Conservation (phyloP, 2,329 filamentous ascomycete genomes). For the Trichophyton equinum region DNA sequence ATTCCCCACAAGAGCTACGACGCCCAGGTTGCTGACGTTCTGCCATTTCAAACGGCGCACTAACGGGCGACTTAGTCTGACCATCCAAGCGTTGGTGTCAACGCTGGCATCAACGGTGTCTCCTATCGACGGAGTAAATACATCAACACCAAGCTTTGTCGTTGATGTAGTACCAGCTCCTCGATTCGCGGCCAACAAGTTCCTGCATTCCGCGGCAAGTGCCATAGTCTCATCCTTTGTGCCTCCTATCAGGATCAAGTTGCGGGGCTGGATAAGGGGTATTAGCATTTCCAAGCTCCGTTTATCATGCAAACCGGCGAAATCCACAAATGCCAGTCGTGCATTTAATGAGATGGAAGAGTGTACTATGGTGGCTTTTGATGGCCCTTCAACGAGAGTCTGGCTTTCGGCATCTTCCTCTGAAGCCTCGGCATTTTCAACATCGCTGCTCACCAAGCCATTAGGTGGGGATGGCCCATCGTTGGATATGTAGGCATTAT, state of each 20-base stretch:
- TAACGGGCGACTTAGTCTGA: slow-evolving; percentile 74
- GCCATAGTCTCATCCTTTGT: slow-evolving; percentile 62
- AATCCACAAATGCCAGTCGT: slow-evolving; percentile 78
- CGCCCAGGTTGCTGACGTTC: slow-evolving; percentile 74
- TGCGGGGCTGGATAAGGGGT: slow-evolving; percentile 83
- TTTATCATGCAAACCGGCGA: slow-evolving; percentile 82
- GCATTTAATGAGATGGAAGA: slow-evolving; percentile 56
- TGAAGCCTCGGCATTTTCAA: slow-evolving; percentile 45
- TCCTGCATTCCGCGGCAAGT: slow-evolving; percentile 68
- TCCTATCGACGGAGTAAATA: slow-evolving; percentile 72
- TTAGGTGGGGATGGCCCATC: slow-evolving; percentile 36
- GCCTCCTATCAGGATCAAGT: slow-evolving; percentile 83
- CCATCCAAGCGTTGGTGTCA: slow-evolving; percentile 93
- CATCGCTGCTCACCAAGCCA: slow-evolving; percentile 19
- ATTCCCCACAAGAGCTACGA: slow-evolving; percentile 80
- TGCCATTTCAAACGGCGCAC: slow-evolving; percentile 89
- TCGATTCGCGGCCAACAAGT: slow-evolving; percentile 42
- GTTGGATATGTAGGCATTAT: slow-evolving; percentile 24
- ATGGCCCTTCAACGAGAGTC: slow-evolving; percentile 48
- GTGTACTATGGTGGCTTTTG: slow-evolving; percentile 56
- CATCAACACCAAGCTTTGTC: slow-evolving; percentile 41
- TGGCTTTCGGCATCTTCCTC: slow-evolving; percentile 42
- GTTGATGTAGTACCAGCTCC: slow-evolving; percentile 12
- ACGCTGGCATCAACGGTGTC: slow-evolving; percentile 75
- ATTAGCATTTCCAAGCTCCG: slow-evolving; percentile 90